These are phyloP conservation scores for Boletus insuetus DNA, from an alignment of 768 basidiomycete genomes.

Conservation along the genomic window DNA sequence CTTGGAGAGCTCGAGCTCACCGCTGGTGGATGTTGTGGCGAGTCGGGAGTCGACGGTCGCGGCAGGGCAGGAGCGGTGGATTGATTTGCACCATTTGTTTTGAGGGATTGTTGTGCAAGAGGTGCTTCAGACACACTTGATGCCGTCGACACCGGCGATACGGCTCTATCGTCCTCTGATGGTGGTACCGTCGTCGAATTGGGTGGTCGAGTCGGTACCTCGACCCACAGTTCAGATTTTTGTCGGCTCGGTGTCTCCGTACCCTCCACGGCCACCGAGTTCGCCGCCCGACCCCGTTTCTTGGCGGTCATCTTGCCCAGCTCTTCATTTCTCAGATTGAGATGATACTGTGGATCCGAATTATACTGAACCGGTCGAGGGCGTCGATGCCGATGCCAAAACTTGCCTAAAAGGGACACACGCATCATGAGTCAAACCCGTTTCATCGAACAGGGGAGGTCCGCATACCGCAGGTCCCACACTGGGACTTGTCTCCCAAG, in stretches of 20 bases:
- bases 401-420: conserved; percentile 59
- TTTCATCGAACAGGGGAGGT: conserved; percentile 1
- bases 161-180: conserved; percentile 50
- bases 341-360: conserved; percentile 68
- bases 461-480: conserved; percentile 84
- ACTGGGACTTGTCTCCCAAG: conserved; percentile 85
- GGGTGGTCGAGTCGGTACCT: conserved; percentile 33
- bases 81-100: conserved; percentile 50
- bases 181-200: conserved; percentile 26
- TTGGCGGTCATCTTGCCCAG: conserved; percentile 49
- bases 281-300: conserved; percentile 42
- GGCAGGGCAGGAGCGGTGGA: conserved; percentile 16
- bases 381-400: conserved; percentile 82
- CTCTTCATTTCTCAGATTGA: conserved; percentile 57
- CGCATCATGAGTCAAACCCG: neutral
- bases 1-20: conserved; percentile 19
- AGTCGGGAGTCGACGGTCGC: conserved; percentile 24
- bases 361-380: conserved; percentile 82
- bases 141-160: conserved; percentile 68
- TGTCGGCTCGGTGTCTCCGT: conserved; percentile 52
- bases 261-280: conserved; percentile 33
- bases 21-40: conserved; percentile 17
- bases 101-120: conserved; percentile 59
- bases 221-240: conserved; percentile 38
- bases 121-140: conserved; percentile 76